Percentiles rank a stretch among this genome's conserved stretches.
Evolutionary conservation across 441 rosid genomes (phyloP).

Genomic region (Mallotus japonicus): DNA sequence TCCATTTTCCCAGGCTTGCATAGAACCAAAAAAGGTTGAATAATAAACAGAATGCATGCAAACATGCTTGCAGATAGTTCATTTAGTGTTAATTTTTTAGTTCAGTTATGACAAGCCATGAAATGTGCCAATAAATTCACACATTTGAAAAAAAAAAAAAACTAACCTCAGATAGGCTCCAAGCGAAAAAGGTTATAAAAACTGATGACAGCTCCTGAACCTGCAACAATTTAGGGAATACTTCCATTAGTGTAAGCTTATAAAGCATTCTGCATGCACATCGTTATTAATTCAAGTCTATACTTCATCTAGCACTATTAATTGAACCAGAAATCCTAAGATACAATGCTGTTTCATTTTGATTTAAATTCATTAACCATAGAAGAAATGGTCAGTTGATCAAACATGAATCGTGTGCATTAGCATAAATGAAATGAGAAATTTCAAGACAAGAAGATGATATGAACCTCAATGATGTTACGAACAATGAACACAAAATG

Average conservation of each 20-base stretch:
- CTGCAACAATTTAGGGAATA: conserved; percentile 31
- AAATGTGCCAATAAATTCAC: background rate
- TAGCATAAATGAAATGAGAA: background rate
- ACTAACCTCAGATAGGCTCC: conserved; percentile 74
- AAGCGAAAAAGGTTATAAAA: conserved; percentile 65
- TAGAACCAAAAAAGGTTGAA: background rate
- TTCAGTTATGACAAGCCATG: background rate
- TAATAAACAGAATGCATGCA: background rate
- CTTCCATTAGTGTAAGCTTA: background rate
- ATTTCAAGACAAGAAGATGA: background rate
- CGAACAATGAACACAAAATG: conserved; percentile 58
- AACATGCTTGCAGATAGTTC: background rate
- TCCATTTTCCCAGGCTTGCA: background rate
- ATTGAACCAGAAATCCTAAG: background rate
- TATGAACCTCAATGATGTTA: conserved; percentile 51
- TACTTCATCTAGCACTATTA: background rate
- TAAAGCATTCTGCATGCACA: conserved; percentile 8
- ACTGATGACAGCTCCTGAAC: conserved; percentile 64
- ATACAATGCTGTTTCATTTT: background rate
- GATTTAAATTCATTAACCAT: background rate
- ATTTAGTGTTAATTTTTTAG: background rate
- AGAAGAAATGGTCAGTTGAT: background rate
- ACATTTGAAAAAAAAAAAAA: background rate
- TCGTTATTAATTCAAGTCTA: background rate
- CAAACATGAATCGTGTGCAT: background rate